Evolutionary conservation across 2,329 filamentous ascomycete species (phyloP).

Genomic region (Didymella pinodella): DNA sequence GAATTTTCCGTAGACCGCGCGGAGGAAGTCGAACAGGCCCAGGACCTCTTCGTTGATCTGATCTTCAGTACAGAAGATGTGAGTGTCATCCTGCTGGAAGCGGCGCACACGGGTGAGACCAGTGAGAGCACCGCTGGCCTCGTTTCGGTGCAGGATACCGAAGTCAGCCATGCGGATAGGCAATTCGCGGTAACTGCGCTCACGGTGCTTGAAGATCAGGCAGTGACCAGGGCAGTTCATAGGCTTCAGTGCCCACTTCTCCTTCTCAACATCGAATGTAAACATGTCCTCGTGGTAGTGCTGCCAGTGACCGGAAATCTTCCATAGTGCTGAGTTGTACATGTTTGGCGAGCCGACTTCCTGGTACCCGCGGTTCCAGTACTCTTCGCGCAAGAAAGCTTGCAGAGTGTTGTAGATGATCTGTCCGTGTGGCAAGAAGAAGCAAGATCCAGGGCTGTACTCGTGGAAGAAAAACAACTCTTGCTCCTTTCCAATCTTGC

Average conservation of each 20-base stretch:
- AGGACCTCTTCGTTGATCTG: conserved; percentile 81
- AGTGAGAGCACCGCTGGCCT: conserved; percentile 88
- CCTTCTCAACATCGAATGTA: conserved; percentile 83
- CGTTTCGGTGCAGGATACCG: conserved; percentile 92
- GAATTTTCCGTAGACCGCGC: conserved; percentile 79
- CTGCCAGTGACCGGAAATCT: conserved; percentile 92
- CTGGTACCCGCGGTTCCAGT: conserved; percentile 91
- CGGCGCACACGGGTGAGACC: conserved; percentile 91
- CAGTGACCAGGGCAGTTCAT: conserved; percentile 99
- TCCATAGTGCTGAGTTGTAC: conserved; percentile 93
- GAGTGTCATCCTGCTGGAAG: conserved; percentile 95
- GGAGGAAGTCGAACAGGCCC: conserved; percentile 85
- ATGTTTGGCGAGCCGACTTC: conserved; percentile 97
- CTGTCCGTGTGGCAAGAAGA: conserved; percentile 91
- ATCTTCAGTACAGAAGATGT: conserved; percentile 91
- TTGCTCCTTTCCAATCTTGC: conserved; percentile 92
- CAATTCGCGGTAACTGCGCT: conserved; percentile 86
- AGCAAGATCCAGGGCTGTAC: conserved; percentile 88
- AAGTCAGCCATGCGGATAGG: conserved; percentile 95
- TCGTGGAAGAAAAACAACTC: conserved; percentile 98
- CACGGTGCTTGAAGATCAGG: conserved; percentile 82
- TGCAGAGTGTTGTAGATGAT: conserved; percentile 92
- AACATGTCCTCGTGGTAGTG: conserved; percentile 96
- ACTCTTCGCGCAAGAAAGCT: conserved; percentile 82
- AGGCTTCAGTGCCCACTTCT: conserved; percentile 85